phyloP scores from a whole-genome alignment of 1,284 basidiomycete genomes.

The Spongispora temasekensis region DNA sequence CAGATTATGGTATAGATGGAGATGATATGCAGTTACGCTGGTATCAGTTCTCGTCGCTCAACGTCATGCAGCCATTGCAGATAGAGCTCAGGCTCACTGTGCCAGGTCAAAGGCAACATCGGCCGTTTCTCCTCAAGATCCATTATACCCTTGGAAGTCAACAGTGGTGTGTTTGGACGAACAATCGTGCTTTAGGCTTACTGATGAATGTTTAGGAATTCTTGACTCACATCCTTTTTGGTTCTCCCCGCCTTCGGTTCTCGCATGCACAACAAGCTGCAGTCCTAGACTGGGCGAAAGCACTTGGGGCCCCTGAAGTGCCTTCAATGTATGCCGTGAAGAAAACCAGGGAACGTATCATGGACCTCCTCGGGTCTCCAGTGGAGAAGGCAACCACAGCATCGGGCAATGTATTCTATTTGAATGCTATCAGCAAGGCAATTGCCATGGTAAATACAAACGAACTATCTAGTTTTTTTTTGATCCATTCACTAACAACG shows the following conservation, averaged over 20 bases:
- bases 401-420: conserved; percentile 11
- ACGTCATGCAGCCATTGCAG: no score
- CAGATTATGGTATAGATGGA: no score
- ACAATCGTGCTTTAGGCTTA: not conserved
- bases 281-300: conserved; percentile 29
- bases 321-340: conserved; percentile 21
- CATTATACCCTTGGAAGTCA: conserved; percentile 18
- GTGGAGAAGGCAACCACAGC: conserved; percentile 1
- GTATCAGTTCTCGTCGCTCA: no score
- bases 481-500: not conserved
- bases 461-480: not conserved
- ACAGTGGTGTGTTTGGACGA: not conserved
- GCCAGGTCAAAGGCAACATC: not conserved
- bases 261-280: conserved; percentile 3
- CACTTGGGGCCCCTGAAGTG: conserved; percentile 25
- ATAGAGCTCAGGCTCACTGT: not conserved
- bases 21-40: no score
- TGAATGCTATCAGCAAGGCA: conserved; percentile 9
- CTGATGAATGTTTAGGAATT: not conserved
- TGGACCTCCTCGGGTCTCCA: conserved; percentile 7
- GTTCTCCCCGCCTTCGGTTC: conserved; percentile 4
- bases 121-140: no score
- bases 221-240: conserved; percentile 5
- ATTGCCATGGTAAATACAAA: conserved; percentile 12
- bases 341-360: conserved; percentile 34